Conservation (phyloP, 2,329 filamentous ascomycete genomes). For the Emergomyces pasteurianus region DNA sequence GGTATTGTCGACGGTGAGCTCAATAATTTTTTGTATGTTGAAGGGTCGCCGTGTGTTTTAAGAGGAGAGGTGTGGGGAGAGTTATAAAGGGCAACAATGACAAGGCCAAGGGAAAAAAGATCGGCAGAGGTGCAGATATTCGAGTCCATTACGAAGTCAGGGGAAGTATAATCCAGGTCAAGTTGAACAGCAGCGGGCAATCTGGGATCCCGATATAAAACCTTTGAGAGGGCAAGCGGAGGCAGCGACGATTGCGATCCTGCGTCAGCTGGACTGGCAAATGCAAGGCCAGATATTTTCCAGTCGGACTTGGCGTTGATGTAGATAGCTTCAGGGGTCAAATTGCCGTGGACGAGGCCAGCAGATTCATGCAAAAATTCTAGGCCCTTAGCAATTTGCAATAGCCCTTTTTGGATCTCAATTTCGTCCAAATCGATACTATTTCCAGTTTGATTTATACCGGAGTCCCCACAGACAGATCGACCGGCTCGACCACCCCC, state of each 20-base stretch:
- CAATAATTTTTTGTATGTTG: conserved; percentile 76
- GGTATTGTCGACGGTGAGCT: conserved; percentile 67
- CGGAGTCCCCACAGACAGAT: conserved; percentile 67
- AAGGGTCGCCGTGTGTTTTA: conserved; percentile 66
- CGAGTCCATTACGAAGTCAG: conserved; percentile 86
- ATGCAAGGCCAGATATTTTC: conserved; percentile 93
- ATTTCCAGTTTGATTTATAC: conserved; percentile 58
- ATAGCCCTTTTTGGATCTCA: conserved; percentile 89
- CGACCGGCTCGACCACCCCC: conserved; percentile 63
- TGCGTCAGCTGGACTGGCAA: conserved; percentile 71
- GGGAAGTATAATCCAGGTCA: conserved; percentile 84
- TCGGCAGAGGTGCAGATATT: conserved; percentile 76
- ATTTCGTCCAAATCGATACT: conserved; percentile 93
- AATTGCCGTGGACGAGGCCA: conserved; percentile 81
- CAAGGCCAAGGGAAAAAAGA: conserved; percentile 82
- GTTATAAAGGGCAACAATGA: conserved; percentile 86
- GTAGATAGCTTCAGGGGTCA: conserved; percentile 86
- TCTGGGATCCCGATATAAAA: conserved; percentile 72
- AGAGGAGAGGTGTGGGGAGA: conserved; percentile 83
- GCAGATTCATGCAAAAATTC: conserved; percentile 95
- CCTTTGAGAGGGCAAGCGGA: conserved; percentile 71
- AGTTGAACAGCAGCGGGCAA: conserved; percentile 75
- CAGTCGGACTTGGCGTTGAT: conserved; percentile 97
- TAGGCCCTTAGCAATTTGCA: conserved; percentile 86
- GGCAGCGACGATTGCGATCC: conserved; percentile 63